These are phyloP conservation scores for Vitis rupestris DNA, from an alignment of 164 flowering plant genomes.

Conservation along the genomic window DNA sequence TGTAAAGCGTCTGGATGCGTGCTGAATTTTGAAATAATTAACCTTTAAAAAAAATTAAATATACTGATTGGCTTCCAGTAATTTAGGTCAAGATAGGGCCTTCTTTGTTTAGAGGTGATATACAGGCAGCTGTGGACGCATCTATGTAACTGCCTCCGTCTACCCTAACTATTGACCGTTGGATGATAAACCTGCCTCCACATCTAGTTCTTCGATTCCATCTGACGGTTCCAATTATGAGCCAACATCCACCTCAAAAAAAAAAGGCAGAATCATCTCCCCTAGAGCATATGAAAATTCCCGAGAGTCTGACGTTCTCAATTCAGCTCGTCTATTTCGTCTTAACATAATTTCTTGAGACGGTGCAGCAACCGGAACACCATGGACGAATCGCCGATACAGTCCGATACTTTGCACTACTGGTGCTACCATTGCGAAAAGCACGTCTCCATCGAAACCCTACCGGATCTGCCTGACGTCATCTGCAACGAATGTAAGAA, in stretches of 20 bases:
- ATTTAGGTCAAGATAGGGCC: too few relatives aligned
- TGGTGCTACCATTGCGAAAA: slow-evolving; percentile 86
- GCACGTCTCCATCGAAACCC: slow-evolving; percentile 67
- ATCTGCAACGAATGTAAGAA: slow-evolving; percentile 66
- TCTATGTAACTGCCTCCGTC: too few relatives aligned
- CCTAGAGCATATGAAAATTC: neutral
- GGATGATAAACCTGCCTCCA: neutral
- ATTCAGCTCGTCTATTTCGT: too few relatives aligned
- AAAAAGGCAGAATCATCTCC: neutral
- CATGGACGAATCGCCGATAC: slow-evolving; percentile 58
- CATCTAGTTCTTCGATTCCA: neutral
- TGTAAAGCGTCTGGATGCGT: too few relatives aligned
- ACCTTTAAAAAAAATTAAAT: too few relatives aligned
- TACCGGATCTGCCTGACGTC: slow-evolving; percentile 44
- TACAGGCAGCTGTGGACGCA: too few relatives aligned
- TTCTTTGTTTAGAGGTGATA: too few relatives aligned
- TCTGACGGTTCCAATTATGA: neutral
- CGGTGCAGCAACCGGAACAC: neutral
- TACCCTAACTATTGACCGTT: too few relatives aligned
- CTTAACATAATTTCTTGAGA: too few relatives aligned
- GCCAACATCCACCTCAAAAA: neutral
- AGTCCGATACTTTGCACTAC: slow-evolving; percentile 30
- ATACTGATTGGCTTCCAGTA: too few relatives aligned
- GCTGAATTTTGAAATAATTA: too few relatives aligned
- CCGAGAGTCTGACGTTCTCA: too few relatives aligned